phyloP scores from a whole-genome alignment of 495 filamentous ascomycete genomes.

The Talaromyces borbonicus region DNA sequence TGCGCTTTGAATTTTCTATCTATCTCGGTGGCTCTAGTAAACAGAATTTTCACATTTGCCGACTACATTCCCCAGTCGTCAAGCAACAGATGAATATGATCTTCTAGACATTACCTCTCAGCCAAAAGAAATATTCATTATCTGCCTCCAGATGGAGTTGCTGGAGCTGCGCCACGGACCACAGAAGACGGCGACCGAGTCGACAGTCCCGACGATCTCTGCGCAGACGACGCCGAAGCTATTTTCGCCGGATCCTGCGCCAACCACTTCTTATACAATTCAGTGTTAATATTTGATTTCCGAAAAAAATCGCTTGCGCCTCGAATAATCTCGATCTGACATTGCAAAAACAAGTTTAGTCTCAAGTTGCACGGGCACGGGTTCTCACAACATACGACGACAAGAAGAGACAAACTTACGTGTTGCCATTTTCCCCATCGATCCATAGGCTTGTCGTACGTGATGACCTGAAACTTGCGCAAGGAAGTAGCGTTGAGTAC shows the following conservation, averaged over 20 bases:
- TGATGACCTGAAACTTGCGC: neutral
- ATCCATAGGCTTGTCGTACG: slow-evolving; percentile 9
- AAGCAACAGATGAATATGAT: no score
- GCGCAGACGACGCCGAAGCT: neutral
- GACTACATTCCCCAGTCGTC: no score
- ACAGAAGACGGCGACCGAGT: no score
- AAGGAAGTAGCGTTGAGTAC: slow-evolving; percentile 15
- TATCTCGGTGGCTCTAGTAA: no score
- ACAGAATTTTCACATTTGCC: no score
- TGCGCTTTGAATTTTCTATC: no score
- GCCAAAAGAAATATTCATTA: no score
- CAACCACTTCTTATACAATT: slow-evolving; percentile 6
- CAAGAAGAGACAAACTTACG: slow-evolving; percentile 9
- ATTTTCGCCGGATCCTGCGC: neutral
- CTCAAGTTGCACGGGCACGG: no score
- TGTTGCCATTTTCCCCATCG: slow-evolving; percentile 30
- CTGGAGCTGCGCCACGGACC: no score
- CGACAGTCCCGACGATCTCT: neutral
- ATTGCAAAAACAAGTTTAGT: neutral
- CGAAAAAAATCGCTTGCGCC: slow-evolving; percentile 12
- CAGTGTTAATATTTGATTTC: slow-evolving; percentile 12
- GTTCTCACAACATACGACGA: no score
- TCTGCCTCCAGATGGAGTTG: no score
- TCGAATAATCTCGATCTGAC: slow-evolving; percentile 11
- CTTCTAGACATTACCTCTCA: no score